Evolutionary conservation across 768 basidiomycete species (phyloP).

Genomic region (Trametes elegans): DNA sequence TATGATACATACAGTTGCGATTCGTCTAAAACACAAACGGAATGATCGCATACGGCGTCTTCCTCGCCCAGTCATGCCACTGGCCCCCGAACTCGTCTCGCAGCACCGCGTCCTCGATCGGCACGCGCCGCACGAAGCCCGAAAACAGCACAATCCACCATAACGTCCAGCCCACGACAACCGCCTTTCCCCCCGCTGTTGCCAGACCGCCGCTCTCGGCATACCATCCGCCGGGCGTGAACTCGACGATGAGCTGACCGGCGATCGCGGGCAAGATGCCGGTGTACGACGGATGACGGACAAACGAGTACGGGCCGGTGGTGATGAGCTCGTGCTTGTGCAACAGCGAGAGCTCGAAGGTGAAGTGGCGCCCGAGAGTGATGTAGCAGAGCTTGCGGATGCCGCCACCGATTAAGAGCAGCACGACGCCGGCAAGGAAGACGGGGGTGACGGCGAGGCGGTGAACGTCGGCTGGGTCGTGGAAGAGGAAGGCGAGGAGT

Average conservation of each 20-base stretch:
- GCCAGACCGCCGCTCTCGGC: constrained; percentile 4
- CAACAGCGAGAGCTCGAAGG: constrained; percentile 19
- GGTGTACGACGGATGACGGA: constrained; percentile 25
- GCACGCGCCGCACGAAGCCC: neutral
- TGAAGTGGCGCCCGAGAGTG: constrained; percentile 20
- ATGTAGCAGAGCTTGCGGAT: constrained; percentile 27
- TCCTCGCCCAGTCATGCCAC: too few species aligned
- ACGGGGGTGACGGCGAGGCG: neutral
- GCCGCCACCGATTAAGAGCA: neutral
- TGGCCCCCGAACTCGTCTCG: constrained; percentile 7
- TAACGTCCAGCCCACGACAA: neutral
- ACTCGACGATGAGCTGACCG: neutral
- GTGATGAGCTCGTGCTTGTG: constrained; percentile 21
- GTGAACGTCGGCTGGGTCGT: too few species aligned
- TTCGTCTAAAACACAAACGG: constrained; percentile 1
- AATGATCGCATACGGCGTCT: neutral
- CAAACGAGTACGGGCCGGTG: constrained; percentile 19
- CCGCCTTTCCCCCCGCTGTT: neutral
- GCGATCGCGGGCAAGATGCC: neutral
- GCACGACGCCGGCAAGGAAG: neutral
- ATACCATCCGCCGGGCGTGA: neutral
- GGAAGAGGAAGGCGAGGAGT: neutral
- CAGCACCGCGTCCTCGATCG: constrained; percentile 4
- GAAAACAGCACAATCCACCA: neutral
- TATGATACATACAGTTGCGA: too few species aligned